Percentiles rank a stretch among this genome's conserved stretches.
Evolutionary conservation across 495 filamentous ascomycete genomes (phyloP).

Genomic region (Hamigera avellanea): DNA sequence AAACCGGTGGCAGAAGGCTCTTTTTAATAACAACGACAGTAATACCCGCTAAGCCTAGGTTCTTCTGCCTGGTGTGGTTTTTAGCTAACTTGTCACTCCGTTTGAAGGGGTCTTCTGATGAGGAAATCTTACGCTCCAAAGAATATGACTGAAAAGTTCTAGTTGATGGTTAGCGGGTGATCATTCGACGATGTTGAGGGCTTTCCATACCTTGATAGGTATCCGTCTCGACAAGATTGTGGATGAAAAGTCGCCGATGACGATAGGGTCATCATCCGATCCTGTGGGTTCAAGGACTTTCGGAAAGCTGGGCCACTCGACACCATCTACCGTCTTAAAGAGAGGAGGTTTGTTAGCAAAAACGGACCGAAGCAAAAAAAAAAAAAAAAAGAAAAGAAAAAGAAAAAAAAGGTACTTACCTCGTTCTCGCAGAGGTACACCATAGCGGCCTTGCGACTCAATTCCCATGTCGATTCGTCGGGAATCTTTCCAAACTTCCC

Average conservation of each 20-base stretch:
- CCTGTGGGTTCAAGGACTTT: constrained; percentile 41
- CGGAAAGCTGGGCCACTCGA: constrained; percentile 82
- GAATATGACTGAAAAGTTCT: constrained; percentile 15
- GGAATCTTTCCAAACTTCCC: constrained; percentile 89
- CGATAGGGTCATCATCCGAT: constrained; percentile 49
- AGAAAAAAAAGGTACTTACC: constrained; percentile 25
- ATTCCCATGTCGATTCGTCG: constrained; percentile 60
- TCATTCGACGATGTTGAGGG: no score
- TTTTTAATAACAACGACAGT: constrained; percentile 76
- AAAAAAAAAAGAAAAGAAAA: background rate
- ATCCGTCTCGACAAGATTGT: constrained; percentile 51
- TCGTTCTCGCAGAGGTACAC: constrained; percentile 94
- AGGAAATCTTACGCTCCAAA: constrained; percentile 20
- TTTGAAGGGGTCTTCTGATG: background rate
- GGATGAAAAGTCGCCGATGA: constrained; percentile 79
- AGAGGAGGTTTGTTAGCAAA: background rate
- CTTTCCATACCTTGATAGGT: constrained; percentile 64
- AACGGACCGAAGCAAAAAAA: background rate
- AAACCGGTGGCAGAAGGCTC: constrained; percentile 55
- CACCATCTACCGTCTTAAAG: constrained; percentile 51
- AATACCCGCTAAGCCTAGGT: constrained; percentile 74
- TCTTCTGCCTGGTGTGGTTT: constrained; percentile 56
- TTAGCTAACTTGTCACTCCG: no score
- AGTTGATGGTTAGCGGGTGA: no score
- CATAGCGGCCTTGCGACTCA: constrained; percentile 60